phyloP scores from a whole-genome alignment of 2,329 filamentous ascomycete species.

The Lachnellula arida region DNA sequence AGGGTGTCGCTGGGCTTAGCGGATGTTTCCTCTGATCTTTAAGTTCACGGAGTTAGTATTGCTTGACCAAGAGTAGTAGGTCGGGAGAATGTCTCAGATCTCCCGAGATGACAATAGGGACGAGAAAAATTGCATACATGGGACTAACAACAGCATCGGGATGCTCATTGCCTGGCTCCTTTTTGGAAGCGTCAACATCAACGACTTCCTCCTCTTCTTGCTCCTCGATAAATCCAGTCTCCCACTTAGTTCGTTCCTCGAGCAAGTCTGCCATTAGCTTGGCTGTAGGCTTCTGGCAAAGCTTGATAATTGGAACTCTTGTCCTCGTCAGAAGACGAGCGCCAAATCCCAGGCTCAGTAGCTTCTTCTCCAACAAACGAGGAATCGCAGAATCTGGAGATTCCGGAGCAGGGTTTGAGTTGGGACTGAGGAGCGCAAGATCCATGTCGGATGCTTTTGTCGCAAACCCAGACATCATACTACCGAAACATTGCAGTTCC shows the following conservation, averaged over 20 bases:
- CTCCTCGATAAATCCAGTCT: conserved; percentile 43
- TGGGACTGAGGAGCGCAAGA: conserved; percentile 67
- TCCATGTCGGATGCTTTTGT: conserved; percentile 90
- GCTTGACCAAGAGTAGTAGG: no score
- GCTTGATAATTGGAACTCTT: conserved; percentile 80
- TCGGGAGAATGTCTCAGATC: no score
- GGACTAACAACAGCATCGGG: not conserved
- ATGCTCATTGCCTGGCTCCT: conserved; percentile 23
- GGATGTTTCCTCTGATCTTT: not conserved
- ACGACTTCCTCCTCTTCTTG: conserved; percentile 32
- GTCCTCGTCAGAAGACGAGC: conserved; percentile 74
- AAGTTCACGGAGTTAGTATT: no score
- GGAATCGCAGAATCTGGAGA: conserved; percentile 60
- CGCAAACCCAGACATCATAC: conserved; percentile 78
- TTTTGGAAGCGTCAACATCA: not conserved
- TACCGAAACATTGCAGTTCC: conserved; percentile 75
- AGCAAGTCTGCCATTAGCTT: conserved; percentile 57
- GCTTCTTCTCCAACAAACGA: conserved; percentile 67
- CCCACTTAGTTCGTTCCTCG: conserved; percentile 67
- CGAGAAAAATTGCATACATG: no score
- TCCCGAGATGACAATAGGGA: no score
- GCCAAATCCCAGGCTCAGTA: conserved; percentile 68
- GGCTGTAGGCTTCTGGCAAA: conserved; percentile 66
- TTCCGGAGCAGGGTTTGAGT: conserved; percentile 50
- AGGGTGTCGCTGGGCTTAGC: not conserved